Evolutionary conservation across 1,284 basidiomycete genomes (phyloP).

Genomic region (Apiotrichum veenhuisii): DNA sequence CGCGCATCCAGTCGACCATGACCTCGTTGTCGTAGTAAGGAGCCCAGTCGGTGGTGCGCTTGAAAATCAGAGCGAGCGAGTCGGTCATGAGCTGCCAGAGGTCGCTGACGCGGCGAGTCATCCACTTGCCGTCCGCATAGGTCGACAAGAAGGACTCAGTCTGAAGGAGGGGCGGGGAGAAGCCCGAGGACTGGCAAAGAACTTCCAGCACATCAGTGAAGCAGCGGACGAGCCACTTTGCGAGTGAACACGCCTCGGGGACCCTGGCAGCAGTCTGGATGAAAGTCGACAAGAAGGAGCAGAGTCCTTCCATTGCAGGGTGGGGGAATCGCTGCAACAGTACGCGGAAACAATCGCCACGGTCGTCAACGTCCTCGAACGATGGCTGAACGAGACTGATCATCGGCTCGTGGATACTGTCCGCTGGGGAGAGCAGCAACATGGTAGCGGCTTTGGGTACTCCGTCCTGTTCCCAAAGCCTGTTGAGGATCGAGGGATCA

Average conservation of each 20-base stretch:
- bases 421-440: constrained; percentile 75
- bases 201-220: constrained; percentile 86
- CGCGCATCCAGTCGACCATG: constrained; percentile 95
- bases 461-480: constrained; percentile 55
- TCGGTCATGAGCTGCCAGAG: constrained; percentile 80
- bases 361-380: constrained; percentile 79
- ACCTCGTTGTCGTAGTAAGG: constrained; percentile 68
- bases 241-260: constrained; percentile 78
- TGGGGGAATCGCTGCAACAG: constrained; percentile 65
- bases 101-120: constrained; percentile 59
- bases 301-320: constrained; percentile 65
- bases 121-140: constrained; percentile 30
- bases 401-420: constrained; percentile 65
- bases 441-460: constrained; percentile 58
- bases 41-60: constrained; percentile 75
- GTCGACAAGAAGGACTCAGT: constrained; percentile 51
- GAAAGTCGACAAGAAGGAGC: constrained; percentile 64
- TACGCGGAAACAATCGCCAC: constrained; percentile 76
- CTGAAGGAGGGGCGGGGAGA: constrained; percentile 36
- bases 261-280: constrained; percentile 59
- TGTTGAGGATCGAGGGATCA: constrained; percentile 53
- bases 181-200: constrained; percentile 65
- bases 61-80: constrained; percentile 76
- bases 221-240: constrained; percentile 82
- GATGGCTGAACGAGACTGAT: constrained; percentile 73